Conservation (phyloP, 129 eudicot genomes). For the Smallanthus sonchifolius region DNA sequence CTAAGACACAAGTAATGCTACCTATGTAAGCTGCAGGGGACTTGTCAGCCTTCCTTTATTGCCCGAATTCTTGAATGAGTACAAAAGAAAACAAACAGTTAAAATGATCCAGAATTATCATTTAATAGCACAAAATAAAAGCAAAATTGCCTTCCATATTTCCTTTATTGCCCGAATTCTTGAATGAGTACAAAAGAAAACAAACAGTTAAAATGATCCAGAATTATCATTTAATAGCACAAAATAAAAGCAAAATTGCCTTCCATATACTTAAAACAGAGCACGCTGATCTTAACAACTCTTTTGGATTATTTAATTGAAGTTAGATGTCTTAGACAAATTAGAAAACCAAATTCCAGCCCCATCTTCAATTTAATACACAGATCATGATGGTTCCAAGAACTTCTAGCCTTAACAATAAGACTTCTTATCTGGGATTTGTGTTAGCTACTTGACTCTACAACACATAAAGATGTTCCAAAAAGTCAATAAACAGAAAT, state of each 20-base stretch:
- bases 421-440: neutral
- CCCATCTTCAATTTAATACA: neutral
- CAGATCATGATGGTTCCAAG: neutral
- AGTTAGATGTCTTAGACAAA: constrained; percentile 3
- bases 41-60: constrained; percentile 25
- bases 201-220: constrained; percentile 27
- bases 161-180: constrained; percentile 33
- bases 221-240: constrained; percentile 4
- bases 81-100: constrained; percentile 32
- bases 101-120: constrained; percentile 21
- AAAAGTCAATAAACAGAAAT: neutral
- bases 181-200: constrained; percentile 37
- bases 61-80: constrained; percentile 36
- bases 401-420: neutral
- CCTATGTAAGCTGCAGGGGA: constrained; percentile 28
- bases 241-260: constrained; percentile 7
- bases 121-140: constrained; percentile 9
- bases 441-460: neutral
- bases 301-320: neutral
- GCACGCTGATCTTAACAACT: constrained; percentile 7
- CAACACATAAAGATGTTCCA: neutral
- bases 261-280: constrained; percentile 11
- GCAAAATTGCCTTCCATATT: constrained; percentile 6
- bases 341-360: constrained; percentile 12
- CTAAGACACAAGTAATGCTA: constrained; percentile 28